A percentile compares a stretch with the other conserved stretches of the same genome.
phyloP scores from a whole-genome alignment of 1,139 yeast genomes.

The Candida tropicalis region DNA sequence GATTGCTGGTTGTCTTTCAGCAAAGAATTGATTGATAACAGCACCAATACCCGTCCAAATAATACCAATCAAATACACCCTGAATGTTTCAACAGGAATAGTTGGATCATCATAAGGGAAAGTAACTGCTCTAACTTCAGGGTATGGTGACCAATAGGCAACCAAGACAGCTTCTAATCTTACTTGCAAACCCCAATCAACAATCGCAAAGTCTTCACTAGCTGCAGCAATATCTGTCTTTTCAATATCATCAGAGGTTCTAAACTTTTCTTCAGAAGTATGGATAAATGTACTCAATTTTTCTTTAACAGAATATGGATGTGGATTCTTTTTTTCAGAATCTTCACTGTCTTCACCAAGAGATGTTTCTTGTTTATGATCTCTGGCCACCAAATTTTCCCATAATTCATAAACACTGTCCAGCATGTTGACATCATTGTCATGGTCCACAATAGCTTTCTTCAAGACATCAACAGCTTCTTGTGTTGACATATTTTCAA shows the following conservation, averaged over 20 bases:
- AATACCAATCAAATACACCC: conserved; percentile 56
- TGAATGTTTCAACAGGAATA: conserved; percentile 55
- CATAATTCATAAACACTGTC: conserved; percentile 7
- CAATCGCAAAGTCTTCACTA: conserved; percentile 17
- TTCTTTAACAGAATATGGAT: conserved; percentile 3
- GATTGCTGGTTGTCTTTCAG: conserved; percentile 58
- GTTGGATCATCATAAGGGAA: conserved; percentile 55
- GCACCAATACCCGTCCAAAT: conserved; percentile 58
- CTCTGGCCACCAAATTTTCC: conserved; percentile 5
- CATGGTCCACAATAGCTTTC: conserved; percentile 21
- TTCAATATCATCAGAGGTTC: neutral
- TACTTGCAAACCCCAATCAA: conserved; percentile 33
- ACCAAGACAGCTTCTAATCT: conserved; percentile 50
- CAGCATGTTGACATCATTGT: conserved; percentile 27
- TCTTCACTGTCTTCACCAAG: neutral
- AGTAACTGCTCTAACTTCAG: conserved; percentile 64
- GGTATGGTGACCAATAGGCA: conserved; percentile 62
- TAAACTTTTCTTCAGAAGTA: neutral
- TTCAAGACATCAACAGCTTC: conserved; percentile 27
- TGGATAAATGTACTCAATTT: neutral
- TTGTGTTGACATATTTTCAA: conserved; percentile 22
- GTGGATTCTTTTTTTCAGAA: neutral
- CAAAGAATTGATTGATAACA: conserved; percentile 60
- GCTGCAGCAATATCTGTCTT: neutral
- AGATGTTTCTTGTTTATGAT: neutral